Conservation (phyloP, 2,329 filamentous ascomycete genomes). For the Hypoxylon sp. region DNA sequence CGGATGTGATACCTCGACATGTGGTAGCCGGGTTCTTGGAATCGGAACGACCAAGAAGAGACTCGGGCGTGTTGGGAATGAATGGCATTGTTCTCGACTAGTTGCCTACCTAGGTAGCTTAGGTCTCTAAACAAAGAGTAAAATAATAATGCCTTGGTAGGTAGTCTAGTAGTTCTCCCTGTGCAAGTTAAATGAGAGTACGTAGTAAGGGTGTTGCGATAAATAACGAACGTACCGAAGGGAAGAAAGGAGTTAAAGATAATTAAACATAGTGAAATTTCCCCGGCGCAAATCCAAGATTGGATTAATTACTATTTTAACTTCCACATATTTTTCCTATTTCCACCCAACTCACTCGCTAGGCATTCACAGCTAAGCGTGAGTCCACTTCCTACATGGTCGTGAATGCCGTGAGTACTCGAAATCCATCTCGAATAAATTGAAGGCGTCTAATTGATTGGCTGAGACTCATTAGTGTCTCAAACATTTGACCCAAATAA, state of each 20-base stretch:
- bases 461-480: conserved; percentile 9
- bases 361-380: conserved; percentile 19
- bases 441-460: conserved; percentile 33
- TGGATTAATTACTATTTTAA: conserved; percentile 11
- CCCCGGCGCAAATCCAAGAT: conserved; percentile 3
- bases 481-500: neutral
- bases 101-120: neutral
- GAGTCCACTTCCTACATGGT: conserved; percentile 5
- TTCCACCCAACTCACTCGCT: neutral
- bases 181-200: conserved; percentile 20
- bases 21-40: conserved; percentile 85
- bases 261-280: neutral
- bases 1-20: conserved; percentile 85
- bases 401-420: conserved; percentile 6
- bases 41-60: conserved; percentile 78
- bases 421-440: conserved; percentile 19
- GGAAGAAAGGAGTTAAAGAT: conserved; percentile 5
- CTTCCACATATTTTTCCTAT: neutral
- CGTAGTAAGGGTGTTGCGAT: neutral
- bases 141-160: no score
- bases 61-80: conserved; percentile 80
- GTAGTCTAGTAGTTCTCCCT: conserved; percentile 1
- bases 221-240: conserved; percentile 10
- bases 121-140: no score
- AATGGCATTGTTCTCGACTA: conserved; percentile 63